A percentile compares a stretch with the other conserved stretches of the same genome.
These are phyloP conservation scores for Fusarium camptoceras DNA, from an alignment of 2,329 filamentous ascomycete genomes.

Conservation along the genomic window DNA sequence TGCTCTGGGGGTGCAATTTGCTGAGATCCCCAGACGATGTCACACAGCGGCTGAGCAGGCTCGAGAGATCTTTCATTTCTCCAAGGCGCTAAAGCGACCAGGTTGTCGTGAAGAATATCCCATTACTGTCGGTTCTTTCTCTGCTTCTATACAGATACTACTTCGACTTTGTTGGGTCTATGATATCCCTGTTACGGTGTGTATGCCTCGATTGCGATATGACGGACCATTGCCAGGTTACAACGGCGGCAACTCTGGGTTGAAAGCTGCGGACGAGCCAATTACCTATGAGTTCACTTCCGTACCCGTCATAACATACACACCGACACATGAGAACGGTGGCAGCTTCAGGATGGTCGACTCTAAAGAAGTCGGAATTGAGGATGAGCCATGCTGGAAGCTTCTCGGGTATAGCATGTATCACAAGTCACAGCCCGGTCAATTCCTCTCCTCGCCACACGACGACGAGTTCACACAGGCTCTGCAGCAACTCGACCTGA, in stretches of 20 bases:
- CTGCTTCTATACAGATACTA: neutral
- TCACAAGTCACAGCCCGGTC: neutral
- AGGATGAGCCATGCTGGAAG: neutral
- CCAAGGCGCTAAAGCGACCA: neutral
- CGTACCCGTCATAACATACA: neutral
- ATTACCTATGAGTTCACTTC: neutral
- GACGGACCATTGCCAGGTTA: neutral
- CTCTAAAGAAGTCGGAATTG: rapidly evolving
- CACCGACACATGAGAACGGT: rapidly evolving
- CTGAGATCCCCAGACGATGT: neutral
- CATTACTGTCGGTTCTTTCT: rapidly evolving
- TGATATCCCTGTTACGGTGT: neutral
- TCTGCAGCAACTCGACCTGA: neutral
- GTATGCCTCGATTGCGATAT: neutral
- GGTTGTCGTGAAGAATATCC: neutral
- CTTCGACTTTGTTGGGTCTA: neutral
- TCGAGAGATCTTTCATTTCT: neutral
- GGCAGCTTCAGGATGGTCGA: neutral
- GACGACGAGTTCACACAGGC: neutral
- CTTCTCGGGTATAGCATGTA: neutral
- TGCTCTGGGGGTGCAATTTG: neutral
- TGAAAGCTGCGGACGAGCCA: neutral
- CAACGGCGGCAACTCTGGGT: neutral
- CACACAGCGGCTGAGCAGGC: neutral
- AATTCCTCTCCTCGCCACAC: neutral